Conservation (phyloP, 495 filamentous ascomycete genomes). For the Ascodesmis nigricans region DNA sequence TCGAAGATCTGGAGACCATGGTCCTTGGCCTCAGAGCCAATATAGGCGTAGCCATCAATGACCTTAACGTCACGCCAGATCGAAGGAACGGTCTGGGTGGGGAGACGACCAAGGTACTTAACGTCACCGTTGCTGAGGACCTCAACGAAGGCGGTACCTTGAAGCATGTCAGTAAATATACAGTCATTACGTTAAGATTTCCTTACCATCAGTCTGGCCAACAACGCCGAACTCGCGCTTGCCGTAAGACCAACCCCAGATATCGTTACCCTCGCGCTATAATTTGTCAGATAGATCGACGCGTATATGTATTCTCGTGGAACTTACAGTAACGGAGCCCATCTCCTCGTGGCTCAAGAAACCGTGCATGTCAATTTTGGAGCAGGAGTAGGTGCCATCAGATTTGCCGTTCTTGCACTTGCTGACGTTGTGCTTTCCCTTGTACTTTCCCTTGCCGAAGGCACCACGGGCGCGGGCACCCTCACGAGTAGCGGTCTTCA, state of each 20-base stretch:
- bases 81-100: slow-evolving; percentile 24
- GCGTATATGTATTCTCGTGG: too few relatives aligned
- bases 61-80: slow-evolving; percentile 32
- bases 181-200: too few relatives aligned
- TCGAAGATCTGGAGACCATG: slow-evolving; percentile 35
- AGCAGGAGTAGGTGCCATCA: neutral
- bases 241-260: slow-evolving; percentile 27
- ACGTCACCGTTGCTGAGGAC: slow-evolving; percentile 30
- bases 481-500: too few relatives aligned
- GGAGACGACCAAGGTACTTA: slow-evolving; percentile 33
- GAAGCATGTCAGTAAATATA: too few relatives aligned
- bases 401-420: slow-evolving; percentile 1
- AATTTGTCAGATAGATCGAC: too few relatives aligned
- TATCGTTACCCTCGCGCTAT: too few relatives aligned
- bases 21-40: slow-evolving; percentile 29
- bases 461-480: neutral
- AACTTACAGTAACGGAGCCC: neutral
- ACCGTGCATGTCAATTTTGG: slow-evolving; percentile 1
- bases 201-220: slow-evolving; percentile 32
- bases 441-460: neutral
- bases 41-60: slow-evolving; percentile 28
- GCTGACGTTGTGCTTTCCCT: neutral
- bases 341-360: neutral
- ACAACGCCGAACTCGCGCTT: slow-evolving; percentile 37
- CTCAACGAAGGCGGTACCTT: slow-evolving; percentile 37